Percentiles rank a stretch among this genome's conserved stretches.
Conservation (phyloP, 164 flowering plant genomes). For the Kalanchoe fedtschenkoi region DNA sequence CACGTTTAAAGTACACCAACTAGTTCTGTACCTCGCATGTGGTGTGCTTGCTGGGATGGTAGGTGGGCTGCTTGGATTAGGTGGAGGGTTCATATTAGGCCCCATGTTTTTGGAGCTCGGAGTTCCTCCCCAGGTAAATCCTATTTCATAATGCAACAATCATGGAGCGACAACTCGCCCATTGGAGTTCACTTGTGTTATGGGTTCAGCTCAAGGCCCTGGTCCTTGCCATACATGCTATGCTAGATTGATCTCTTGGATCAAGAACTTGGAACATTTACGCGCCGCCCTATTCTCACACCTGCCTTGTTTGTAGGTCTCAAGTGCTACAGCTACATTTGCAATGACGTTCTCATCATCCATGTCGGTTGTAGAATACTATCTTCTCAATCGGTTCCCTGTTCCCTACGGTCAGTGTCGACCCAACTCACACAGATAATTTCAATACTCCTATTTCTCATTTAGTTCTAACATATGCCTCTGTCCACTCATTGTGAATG, state of each 20-base stretch:
- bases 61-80: constrained; percentile 18
- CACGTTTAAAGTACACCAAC: constrained; percentile 14
- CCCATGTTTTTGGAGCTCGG: constrained; percentile 21
- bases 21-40: constrained; percentile 11
- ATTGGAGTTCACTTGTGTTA: neutral
- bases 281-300: neutral
- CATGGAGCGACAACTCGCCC: neutral
- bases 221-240: neutral
- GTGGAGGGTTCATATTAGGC: constrained; percentile 19
- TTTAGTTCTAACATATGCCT: neutral
- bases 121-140: constrained; percentile 19
- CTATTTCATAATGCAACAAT: neutral
- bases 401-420: constrained; percentile 17
- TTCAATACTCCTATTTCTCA: neutral
- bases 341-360: constrained; percentile 22
- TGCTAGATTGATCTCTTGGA: neutral
- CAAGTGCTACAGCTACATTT: constrained; percentile 23
- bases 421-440: neutral
- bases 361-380: constrained; percentile 23
- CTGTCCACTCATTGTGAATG: neutral
- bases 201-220: neutral
- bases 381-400: constrained; percentile 19
- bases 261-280: neutral
- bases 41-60: constrained; percentile 19
- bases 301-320: constrained; percentile 12